These are phyloP conservation scores for Phylloboletellus chloephorus DNA, from an alignment of 1,284 basidiomycete genomes.

Conservation along the genomic window DNA sequence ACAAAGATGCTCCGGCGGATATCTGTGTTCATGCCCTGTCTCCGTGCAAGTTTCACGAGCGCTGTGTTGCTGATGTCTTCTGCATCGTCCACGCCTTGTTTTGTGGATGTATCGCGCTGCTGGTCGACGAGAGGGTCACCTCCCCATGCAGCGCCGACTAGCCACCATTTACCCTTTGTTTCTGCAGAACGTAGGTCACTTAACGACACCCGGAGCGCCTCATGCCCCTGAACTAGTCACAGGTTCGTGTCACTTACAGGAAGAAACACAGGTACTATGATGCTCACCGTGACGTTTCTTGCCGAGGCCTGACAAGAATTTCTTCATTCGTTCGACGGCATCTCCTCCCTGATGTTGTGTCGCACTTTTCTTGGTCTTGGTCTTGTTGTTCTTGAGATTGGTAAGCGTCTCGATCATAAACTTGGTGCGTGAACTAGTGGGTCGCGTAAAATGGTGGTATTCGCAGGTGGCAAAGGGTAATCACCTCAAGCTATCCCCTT, in stretches of 20 bases:
- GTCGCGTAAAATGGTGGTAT: slow-evolving; percentile 4
- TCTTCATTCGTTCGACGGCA: slow-evolving; percentile 78
- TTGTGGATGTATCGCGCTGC: slow-evolving; percentile 35
- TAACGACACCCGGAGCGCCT: slow-evolving; percentile 79
- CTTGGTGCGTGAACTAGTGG: slow-evolving; percentile 66
- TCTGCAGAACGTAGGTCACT: slow-evolving; percentile 83
- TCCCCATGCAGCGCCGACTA: slow-evolving; percentile 94
- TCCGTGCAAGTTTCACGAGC: slow-evolving; percentile 76
- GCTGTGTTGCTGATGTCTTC: slow-evolving; percentile 40
- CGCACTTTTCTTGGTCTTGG: slow-evolving; percentile 63
- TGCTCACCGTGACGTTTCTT: slow-evolving; percentile 71
- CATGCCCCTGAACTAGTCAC: slow-evolving; percentile 66
- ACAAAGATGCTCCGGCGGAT: slow-evolving; percentile 88
- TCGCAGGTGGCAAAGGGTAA: neutral
- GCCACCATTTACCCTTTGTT: slow-evolving; percentile 96
- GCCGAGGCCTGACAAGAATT: slow-evolving; percentile 67
- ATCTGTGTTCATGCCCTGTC: slow-evolving; percentile 99
- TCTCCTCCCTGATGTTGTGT: slow-evolving; percentile 64
- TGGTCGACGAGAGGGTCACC: slow-evolving; percentile 84
- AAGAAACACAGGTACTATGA: neutral
- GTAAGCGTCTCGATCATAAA: slow-evolving; percentile 93
- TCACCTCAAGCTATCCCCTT: slow-evolving; percentile 58
- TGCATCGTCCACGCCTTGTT: slow-evolving; percentile 18
- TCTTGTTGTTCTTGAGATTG: slow-evolving; percentile 88
- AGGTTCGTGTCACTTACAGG: neutral